These are phyloP conservation scores for Boletus reticuloceps DNA, from an alignment of 768 basidiomycete genomes.

Conservation along the genomic window DNA sequence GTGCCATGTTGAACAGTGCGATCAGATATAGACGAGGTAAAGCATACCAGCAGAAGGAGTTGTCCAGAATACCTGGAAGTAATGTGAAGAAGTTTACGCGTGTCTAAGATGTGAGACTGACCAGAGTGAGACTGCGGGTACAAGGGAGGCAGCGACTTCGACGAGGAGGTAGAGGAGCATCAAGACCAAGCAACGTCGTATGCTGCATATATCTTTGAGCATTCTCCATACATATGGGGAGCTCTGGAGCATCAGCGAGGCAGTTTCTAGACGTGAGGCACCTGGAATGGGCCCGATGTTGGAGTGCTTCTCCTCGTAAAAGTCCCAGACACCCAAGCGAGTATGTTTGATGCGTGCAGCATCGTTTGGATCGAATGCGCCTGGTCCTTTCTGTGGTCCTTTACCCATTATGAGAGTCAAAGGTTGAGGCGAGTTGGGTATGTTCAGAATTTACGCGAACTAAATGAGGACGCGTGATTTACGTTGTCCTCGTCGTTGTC, in stretches of 20 bases:
- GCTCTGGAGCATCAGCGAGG: constrained; percentile 45
- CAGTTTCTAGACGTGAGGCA: constrained; percentile 44
- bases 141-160: constrained; percentile 43
- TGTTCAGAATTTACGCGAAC: too few species aligned
- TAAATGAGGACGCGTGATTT: too few species aligned
- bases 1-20: constrained; percentile 8
- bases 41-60: constrained; percentile 56
- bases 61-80: constrained; percentile 63
- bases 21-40: neutral
- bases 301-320: constrained; percentile 59
- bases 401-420: neutral
- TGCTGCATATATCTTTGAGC: constrained; percentile 57
- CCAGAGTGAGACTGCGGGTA: constrained; percentile 67
- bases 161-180: constrained; percentile 46
- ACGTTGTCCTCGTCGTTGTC: neutral
- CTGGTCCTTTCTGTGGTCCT: constrained; percentile 10
- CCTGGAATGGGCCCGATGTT: constrained; percentile 39
- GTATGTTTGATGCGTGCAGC: constrained; percentile 50
- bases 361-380: constrained; percentile 39
- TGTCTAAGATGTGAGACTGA: constrained; percentile 23
- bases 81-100: neutral
- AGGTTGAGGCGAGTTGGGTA: too few species aligned
- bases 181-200: constrained; percentile 49
- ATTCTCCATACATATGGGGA: constrained; percentile 67
- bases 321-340: constrained; percentile 70